A percentile compares a stretch with the other conserved stretches of the same genome.
Conservation (phyloP, 1,139 yeast genomes). For the Taiozyma sp. region DNA sequence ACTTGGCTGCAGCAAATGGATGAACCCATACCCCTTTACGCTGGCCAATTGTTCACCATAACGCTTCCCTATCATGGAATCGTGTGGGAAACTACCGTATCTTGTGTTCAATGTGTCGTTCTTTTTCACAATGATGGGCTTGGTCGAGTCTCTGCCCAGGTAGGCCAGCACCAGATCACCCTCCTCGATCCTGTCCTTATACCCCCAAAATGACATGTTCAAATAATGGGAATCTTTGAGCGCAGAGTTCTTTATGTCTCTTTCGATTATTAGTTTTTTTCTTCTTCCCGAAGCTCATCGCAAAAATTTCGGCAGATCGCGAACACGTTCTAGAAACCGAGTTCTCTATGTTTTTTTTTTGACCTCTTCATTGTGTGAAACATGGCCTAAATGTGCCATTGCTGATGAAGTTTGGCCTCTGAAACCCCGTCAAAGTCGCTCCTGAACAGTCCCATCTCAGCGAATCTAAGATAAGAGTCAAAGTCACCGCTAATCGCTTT, state of each 20-base stretch:
- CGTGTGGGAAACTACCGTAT: constrained; percentile 84
- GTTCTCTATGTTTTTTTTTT: too few species aligned
- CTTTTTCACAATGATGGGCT: constrained; percentile 60
- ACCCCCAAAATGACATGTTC: constrained; percentile 20
- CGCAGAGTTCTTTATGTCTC: not conserved
- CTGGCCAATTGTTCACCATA: constrained; percentile 89
- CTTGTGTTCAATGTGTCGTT: constrained; percentile 74
- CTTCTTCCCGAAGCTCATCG: not conserved
- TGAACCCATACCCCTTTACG: constrained; percentile 75
- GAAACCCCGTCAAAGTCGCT: not conserved
- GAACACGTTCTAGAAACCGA: not conserved
- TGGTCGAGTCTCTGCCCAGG: constrained; percentile 73
- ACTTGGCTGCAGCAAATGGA: constrained; percentile 84
- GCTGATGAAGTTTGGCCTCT: too few species aligned
- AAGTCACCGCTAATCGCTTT: not conserved
- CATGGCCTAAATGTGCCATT: too few species aligned
- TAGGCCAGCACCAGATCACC: constrained; percentile 87
- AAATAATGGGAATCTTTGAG: not conserved
- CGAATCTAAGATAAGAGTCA: not conserved
- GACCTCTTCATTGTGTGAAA: too few species aligned
- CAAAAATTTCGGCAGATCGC: not conserved
- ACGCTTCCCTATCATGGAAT: constrained; percentile 71
- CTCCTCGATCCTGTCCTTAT: constrained; percentile 49
- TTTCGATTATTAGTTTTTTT: not conserved
- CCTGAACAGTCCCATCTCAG: not conserved